Percentiles rank a stretch among this genome's conserved stretches.
Conservation (phyloP, 2,329 filamentous ascomycete species). For the Aureobasidium subglaciale region DNA sequence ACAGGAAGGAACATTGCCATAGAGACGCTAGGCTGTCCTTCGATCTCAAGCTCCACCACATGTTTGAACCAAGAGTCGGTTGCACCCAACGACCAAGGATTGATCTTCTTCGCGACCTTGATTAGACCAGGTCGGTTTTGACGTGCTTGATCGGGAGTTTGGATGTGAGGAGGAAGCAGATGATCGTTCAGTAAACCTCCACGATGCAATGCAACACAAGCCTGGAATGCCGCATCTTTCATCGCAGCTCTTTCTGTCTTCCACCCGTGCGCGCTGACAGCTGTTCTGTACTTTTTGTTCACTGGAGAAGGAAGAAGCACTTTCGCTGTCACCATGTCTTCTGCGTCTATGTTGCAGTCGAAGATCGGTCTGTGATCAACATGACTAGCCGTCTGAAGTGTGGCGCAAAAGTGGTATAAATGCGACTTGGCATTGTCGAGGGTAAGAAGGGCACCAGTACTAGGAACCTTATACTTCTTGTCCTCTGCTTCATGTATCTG, state of each 20-base stretch:
- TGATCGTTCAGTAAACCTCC: constrained; percentile 71
- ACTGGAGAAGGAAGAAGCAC: constrained; percentile 68
- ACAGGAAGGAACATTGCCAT: constrained; percentile 22
- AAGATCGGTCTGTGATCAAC: constrained; percentile 64
- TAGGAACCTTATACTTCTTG: constrained; percentile 35
- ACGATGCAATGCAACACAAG: constrained; percentile 62
- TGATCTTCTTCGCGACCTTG: constrained; percentile 15
- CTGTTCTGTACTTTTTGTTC: constrained; percentile 34
- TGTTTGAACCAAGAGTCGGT: neutral
- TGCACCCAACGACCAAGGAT: constrained; percentile 2
- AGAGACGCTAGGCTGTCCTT: neutral
- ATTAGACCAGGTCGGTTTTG: constrained; percentile 23
- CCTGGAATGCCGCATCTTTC: constrained; percentile 77
- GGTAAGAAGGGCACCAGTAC: constrained; percentile 57
- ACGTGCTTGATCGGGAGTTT: constrained; percentile 24
- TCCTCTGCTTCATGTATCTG: constrained; percentile 33
- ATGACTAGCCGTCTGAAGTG: constrained; percentile 52
- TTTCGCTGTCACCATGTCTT: constrained; percentile 42
- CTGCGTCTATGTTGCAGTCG: constrained; percentile 37
- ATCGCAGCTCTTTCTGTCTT: constrained; percentile 61
- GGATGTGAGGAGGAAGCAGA: constrained; percentile 53
- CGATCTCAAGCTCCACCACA: constrained; percentile 3
- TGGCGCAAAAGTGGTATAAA: constrained; percentile 72
- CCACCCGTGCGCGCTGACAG: constrained; percentile 57
- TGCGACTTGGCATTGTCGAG: constrained; percentile 68